Conservation (phyloP, 192 early-diverging fungal species). For the Diversispora epigaea region DNA sequence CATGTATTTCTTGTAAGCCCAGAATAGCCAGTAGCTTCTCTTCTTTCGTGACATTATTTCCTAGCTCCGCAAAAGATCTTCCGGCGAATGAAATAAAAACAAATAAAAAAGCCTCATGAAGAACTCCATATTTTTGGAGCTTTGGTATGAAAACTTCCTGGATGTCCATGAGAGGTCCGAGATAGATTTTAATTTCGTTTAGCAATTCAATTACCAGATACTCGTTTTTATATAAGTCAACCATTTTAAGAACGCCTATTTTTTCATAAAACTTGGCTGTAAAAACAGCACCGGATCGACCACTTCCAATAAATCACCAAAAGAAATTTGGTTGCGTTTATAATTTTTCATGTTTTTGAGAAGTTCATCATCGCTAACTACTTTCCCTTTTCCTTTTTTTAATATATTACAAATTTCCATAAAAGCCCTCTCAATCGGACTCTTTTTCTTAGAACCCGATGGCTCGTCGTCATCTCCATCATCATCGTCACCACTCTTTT, state of each 20-base stretch:
- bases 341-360: slow-evolving; percentile 26
- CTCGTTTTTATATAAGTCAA: neutral
- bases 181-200: slow-evolving; percentile 9
- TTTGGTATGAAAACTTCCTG: slow-evolving; percentile 1
- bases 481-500: neutral
- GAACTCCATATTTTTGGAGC: slow-evolving; percentile 12
- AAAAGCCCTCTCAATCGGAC: neutral
- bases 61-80: neutral
- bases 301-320: slow-evolving; percentile 22
- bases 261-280: neutral
- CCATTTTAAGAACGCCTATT: slow-evolving; percentile 24
- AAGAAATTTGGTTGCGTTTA: slow-evolving; percentile 2
- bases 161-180: slow-evolving; percentile 18
- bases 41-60: slow-evolving; percentile 6
- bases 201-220: neutral
- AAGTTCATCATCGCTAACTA: neutral
- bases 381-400: neutral
- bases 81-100: neutral
- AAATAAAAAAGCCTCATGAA: slow-evolving; percentile 10
- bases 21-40: slow-evolving; percentile 11
- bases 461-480: neutral
- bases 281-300: slow-evolving; percentile 23
- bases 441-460: neutral
- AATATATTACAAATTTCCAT: neutral
- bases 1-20: slow-evolving; percentile 31